Evolutionary conservation across 2,329 filamentous ascomycete species (phyloP), one percentile per base, ranked within the genome.

Genomic region (Hyphodiscus sp.): DNA sequence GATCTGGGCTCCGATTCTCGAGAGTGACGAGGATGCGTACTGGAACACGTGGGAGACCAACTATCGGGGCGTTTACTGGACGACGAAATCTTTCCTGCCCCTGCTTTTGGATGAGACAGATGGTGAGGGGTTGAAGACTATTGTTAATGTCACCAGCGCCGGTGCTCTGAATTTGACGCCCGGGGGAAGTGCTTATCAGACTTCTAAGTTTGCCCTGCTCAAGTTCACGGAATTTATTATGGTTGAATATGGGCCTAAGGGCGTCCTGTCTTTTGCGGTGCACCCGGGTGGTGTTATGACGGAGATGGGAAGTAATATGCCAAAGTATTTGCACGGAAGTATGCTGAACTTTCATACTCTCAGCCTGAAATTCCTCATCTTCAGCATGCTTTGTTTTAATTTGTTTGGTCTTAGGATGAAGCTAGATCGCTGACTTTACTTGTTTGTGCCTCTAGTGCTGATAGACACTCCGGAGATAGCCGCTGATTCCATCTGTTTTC

Each of bases 61-160:
- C n/a, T 3, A 4, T 10, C 26, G 10, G 7, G 47, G 47, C 15
- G 2, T 41, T 10, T 49, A 33, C 29, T 10, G 8, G 16, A 41
- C 41, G 47, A 26, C 47, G 33, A 20, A 29, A 7, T 4, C 26
- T 3, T 49, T 49, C 19, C 29, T 49, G 2, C 47, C 47, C 6
- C 9, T 41, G 20, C 29, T 38, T 48, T 70, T 74, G 71, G 85
- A 85, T 67, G 70, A 75, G 45, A 66, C 5, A 2, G 33, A n/a
- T 13, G 29, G 29, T 33, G 29, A 33, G 29, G 29, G 29, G 7
- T 8, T 33, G 29, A 38, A 38, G 11, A 38, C 33, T 6, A 38
- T 38, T 38, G 11, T 38, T 4, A 38, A 38, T n/a, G 4, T 38
- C 5, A 38, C 5, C 33, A 38, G 33, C 16, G 11, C 11, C 13